Conservation (phyloP, 2,329 filamentous ascomycete genomes). For the Arthrobotrys entomopaga region DNA sequence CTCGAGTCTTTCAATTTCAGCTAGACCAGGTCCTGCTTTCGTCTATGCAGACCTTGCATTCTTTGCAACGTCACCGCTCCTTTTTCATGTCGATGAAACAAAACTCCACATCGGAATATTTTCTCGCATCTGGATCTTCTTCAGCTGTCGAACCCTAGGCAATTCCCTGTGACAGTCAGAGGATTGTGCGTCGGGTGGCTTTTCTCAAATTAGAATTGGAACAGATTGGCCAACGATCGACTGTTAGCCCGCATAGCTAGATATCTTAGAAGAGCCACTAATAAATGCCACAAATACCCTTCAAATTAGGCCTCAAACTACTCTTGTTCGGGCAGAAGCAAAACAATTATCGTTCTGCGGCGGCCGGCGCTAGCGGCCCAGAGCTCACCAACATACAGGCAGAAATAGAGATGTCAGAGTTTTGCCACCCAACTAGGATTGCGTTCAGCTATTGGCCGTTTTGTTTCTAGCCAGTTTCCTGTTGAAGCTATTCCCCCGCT, state of each 20-base stretch:
- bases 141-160: conserved; percentile 44
- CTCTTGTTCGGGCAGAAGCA: not conserved
- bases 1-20: conserved; percentile 3
- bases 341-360: not conserved
- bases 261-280: not conserved
- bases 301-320: conserved; percentile 4
- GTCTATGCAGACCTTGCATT: conserved; percentile 33
- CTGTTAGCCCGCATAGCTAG: conserved; percentile 15
- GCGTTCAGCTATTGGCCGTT: not conserved
- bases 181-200: conserved; percentile 50
- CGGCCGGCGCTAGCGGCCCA: conserved; percentile 1
- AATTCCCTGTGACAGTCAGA: conserved; percentile 40
- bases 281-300: not conserved
- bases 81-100: conserved; percentile 9
- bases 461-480: conserved; percentile 22
- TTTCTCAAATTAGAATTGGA: conserved; percentile 36
- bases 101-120: conserved; percentile 48
- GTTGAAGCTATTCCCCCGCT: conserved; percentile 12
- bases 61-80: conserved; percentile 39
- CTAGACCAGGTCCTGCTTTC: conserved; percentile 20
- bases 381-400: conserved; percentile 1
- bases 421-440: not conserved
- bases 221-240: conserved; percentile 21
- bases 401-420: not conserved
- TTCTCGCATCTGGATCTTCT: conserved; percentile 19